Evolutionary conservation across 2,329 filamentous ascomycete species (phyloP).

Genomic region (Arthrobotrys sinensis): DNA sequence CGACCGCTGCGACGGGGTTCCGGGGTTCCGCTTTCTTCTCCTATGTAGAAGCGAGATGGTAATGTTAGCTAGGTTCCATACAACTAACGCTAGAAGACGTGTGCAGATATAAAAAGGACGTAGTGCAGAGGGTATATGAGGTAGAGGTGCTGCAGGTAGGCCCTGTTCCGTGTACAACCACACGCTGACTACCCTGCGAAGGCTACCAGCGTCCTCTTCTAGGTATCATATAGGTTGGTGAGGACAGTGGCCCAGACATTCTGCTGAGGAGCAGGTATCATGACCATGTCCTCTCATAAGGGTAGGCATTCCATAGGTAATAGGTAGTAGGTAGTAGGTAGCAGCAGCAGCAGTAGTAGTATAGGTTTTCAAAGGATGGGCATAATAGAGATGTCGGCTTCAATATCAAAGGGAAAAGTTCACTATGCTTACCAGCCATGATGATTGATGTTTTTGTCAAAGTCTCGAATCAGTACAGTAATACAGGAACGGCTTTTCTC

Average conservation of each 20-base stretch:
- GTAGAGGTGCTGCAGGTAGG: constrained; percentile 45
- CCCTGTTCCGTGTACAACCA: constrained; percentile 35
- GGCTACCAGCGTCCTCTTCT: constrained; percentile 28
- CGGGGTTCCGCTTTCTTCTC: constrained; percentile 69
- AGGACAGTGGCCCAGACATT: neutral
- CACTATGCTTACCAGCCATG: constrained; percentile 76
- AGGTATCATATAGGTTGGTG: constrained; percentile 31
- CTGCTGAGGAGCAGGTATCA: neutral
- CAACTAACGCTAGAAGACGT: neutral
- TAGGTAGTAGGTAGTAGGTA: neutral
- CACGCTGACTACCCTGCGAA: constrained; percentile 30
- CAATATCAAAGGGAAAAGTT: constrained; percentile 62
- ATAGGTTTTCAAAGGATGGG: constrained; percentile 28
- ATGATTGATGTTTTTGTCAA: constrained; percentile 65
- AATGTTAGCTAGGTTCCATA: constrained; percentile 28
- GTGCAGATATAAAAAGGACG: constrained; percentile 1
- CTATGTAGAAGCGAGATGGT: neutral
- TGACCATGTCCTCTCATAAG: constrained; percentile 3
- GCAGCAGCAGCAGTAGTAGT: neutral
- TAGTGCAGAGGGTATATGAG: neutral
- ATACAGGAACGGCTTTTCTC: constrained; percentile 65
- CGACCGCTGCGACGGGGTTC: constrained; percentile 95
- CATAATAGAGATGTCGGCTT: constrained; percentile 35
- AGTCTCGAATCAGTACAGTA: constrained; percentile 61
- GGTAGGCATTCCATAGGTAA: constrained; percentile 22